Conservation (phyloP, 2,329 filamentous ascomycete genomes). For the Aaosphaeria arxii region DNA sequence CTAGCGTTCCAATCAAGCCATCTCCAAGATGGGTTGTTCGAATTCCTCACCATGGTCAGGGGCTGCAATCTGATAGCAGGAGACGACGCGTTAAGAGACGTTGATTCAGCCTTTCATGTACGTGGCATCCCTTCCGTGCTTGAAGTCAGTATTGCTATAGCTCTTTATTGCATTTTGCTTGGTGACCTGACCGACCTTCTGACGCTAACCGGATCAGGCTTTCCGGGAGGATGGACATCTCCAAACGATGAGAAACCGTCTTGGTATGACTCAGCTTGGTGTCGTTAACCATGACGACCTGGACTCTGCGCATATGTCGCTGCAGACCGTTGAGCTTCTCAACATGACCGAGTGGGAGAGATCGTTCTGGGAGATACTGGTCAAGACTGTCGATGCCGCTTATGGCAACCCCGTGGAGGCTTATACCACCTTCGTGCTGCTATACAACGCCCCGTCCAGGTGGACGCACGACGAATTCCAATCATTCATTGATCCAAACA, state of each 20-base stretch:
- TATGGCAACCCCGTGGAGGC: constrained; percentile 31
- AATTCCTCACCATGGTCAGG: constrained; percentile 37
- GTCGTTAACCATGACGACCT: constrained; percentile 24
- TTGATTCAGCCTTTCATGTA: constrained; percentile 29
- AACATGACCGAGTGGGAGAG: constrained; percentile 26
- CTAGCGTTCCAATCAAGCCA: constrained; percentile 39
- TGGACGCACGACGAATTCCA: constrained; percentile 43
- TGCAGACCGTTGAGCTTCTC: constrained; percentile 21
- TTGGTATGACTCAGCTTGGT: constrained; percentile 14
- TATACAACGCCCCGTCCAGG: constrained; percentile 41
- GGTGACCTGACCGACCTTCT: too few relatives aligned
- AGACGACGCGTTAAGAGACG: constrained; percentile 15
- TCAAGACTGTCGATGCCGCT: constrained; percentile 22
- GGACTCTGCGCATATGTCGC: constrained; percentile 26
- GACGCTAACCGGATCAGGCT: constrained; percentile 11
- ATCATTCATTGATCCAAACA: constrained; percentile 42
- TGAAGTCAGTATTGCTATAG: background rate
- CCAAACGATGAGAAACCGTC: constrained; percentile 25
- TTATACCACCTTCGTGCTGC: constrained; percentile 41
- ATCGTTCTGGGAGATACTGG: constrained; percentile 23
- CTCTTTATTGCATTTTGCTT: background rate
- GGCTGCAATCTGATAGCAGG: constrained; percentile 35
- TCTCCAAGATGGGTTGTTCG: constrained; percentile 34
- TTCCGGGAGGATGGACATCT: constrained; percentile 33
- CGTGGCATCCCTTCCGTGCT: constrained; percentile 3